phyloP scores from a whole-genome alignment of 352 stramenopile genomes.

The Globisporangium camurandrum region DNA sequence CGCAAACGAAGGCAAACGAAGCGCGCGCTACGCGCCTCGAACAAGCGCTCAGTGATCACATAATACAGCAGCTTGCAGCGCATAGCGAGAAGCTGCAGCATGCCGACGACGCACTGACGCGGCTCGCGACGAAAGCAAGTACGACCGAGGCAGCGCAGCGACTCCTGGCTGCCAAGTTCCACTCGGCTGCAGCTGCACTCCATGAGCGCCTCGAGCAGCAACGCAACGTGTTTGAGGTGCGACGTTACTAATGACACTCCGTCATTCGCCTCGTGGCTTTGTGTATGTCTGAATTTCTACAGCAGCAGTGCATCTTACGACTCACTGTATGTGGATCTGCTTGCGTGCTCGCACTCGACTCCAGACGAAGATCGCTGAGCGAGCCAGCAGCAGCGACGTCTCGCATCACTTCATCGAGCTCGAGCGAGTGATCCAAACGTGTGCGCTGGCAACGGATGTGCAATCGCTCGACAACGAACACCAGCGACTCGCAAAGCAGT shows the following conservation, averaged over 20 bases:
- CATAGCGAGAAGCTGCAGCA: slow-evolving; percentile 10
- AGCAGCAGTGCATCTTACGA: too few relatives aligned
- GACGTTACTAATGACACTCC: slow-evolving; percentile 1
- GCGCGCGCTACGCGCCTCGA: background rate
- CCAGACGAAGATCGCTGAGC: slow-evolving; percentile 16
- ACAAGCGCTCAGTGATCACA: background rate
- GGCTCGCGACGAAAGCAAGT: slow-evolving; percentile 13
- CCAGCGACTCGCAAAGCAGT: slow-evolving; percentile 9
- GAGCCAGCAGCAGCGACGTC: slow-evolving; percentile 15
- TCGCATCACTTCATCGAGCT: slow-evolving; percentile 10
- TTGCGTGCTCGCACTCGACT: background rate
- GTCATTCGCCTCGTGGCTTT: background rate
- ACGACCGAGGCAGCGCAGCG: slow-evolving; percentile 20
- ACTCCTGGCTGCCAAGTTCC: slow-evolving; percentile 29
- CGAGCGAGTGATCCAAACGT: slow-evolving; percentile 1
- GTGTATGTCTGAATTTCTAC: background rate
- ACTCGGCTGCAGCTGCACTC: slow-evolving; percentile 17
- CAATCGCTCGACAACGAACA: slow-evolving; percentile 5
- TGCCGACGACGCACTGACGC: slow-evolving; percentile 11
- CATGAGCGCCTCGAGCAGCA: slow-evolving; percentile 22
- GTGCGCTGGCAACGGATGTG: slow-evolving; percentile 12
- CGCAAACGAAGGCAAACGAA: background rate
- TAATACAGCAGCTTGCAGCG: background rate
- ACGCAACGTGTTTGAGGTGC: slow-evolving; percentile 20
- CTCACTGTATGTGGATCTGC: background rate